Evolutionary conservation across 306 rosid species (phyloP), one percentile per base, ranked within the genome.

Genomic region (Nissolia schottii): DNA sequence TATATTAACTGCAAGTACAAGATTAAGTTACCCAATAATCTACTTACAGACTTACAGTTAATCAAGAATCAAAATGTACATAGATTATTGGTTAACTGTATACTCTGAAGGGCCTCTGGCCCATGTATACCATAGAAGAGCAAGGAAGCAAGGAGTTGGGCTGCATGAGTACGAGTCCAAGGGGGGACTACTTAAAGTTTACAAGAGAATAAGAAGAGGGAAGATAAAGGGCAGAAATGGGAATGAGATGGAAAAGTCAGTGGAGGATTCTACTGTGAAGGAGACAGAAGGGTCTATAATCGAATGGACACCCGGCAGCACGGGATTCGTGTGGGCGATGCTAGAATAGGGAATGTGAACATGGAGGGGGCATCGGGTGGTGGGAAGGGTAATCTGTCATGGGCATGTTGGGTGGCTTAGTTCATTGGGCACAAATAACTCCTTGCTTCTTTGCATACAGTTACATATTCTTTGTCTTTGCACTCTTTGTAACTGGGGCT

Each of bases 1-100:
- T 56, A 65, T 65, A 67, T 57, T 56, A 60, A 5, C 15, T 51
- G 34, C 70, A 57, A 58, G 38, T 20, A 29, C 27, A 10, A 34
- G 57, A 40, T 24, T 76, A 67, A 9, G 22, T 45, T 28, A 23
- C 34, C 38, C 62, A 45, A 37, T 70, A 27, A 18, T 34, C 25
- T 49, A 50, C 70, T 27, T 77, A 34, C n/a, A 41, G 40, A 50
- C 70, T 27, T 77, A 34, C n/a, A 41, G 40, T 23, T 43, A 76
- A 29, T 61, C 15, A 56, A 18, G 34, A 19, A 46, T 22, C 37
- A 34, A n/a, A 43, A 37, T 8, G 43, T 32, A 6, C 1, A 19
- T 25, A 18, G n/a, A 49, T 35, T 60, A 35, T 9, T 60, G 8
- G 27, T 24, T 18, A 53, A 38, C 40, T 11, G 23, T 49, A 34